These are phyloP conservation scores for Epichloe elymi DNA, from an alignment of 2,329 filamentous ascomycete genomes.

Conservation along the genomic window DNA sequence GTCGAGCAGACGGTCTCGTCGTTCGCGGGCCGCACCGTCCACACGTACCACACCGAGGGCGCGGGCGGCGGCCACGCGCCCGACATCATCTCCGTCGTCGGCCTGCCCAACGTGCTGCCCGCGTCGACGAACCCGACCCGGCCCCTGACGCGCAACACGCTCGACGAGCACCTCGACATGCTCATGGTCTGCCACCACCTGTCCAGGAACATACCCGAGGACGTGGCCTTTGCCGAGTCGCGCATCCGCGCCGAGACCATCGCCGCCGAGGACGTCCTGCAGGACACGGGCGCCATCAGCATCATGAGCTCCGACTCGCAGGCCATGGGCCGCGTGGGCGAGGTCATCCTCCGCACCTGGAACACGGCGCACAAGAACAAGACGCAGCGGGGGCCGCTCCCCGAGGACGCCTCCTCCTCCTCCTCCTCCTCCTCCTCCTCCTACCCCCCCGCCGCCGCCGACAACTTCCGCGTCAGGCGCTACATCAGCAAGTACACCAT, in stretches of 20 bases:
- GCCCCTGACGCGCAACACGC: slow-evolving; percentile 80
- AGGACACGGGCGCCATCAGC: slow-evolving; percentile 86
- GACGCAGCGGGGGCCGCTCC: slow-evolving; percentile 60
- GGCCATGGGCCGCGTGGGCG: slow-evolving; percentile 91
- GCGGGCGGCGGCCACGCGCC: slow-evolving; percentile 90
- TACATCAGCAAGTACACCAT: slow-evolving; percentile 95
- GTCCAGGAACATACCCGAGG: slow-evolving; percentile 83
- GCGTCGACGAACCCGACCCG: slow-evolving; percentile 86
- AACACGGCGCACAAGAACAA: slow-evolving; percentile 98
- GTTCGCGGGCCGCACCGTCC: slow-evolving; percentile 77
- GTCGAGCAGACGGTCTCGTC: slow-evolving; percentile 83
- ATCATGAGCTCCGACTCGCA: slow-evolving; percentile 97
- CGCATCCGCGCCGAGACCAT: slow-evolving; percentile 94
- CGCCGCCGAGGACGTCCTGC: slow-evolving; percentile 88
- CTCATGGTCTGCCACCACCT: slow-evolving; percentile 96
- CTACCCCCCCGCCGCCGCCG: slow-evolving; percentile 31
- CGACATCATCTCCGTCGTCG: slow-evolving; percentile 89
- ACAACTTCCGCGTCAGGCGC: slow-evolving; percentile 85
- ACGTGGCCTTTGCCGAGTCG: slow-evolving; percentile 88
- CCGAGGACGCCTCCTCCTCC: slow-evolving; percentile 54
- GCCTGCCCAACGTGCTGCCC: slow-evolving; percentile 76
- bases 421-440: neutral
- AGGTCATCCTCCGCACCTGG: slow-evolving; percentile 88
- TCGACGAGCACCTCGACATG: slow-evolving; percentile 97
- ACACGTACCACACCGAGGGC: slow-evolving; percentile 95